Percentiles rank a stretch among this genome's conserved stretches.
Conservation (phyloP, 805 yeast genomes). For the Metschnikowia noctiluminum region DNA sequence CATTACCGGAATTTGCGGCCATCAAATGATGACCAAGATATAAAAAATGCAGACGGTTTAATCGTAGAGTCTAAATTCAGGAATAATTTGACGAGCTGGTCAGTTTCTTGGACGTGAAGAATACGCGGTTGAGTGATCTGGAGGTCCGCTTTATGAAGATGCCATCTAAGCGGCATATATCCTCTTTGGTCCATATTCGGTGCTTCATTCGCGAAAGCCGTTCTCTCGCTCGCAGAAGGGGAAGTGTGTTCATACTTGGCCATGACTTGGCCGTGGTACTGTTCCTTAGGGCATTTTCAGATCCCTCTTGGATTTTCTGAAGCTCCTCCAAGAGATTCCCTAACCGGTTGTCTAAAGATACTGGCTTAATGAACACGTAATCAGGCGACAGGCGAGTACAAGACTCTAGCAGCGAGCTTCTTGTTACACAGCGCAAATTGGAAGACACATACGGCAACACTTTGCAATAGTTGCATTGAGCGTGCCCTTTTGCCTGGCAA, state of each 20-base stretch:
- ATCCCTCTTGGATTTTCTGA: slow-evolving; percentile 1
- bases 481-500: slow-evolving; percentile 11
- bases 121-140: not conserved
- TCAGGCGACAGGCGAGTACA: slow-evolving; percentile 1
- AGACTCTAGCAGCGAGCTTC: slow-evolving; percentile 3
- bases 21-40: slow-evolving; percentile 21
- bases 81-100: slow-evolving; percentile 39
- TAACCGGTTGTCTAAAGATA: slow-evolving; percentile 4
- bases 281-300: not conserved
- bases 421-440: slow-evolving; percentile 1
- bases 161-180: slow-evolving; percentile 6
- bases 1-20: slow-evolving; percentile 19
- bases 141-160: slow-evolving; percentile 3
- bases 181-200: slow-evolving; percentile 11
- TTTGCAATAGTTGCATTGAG: slow-evolving; percentile 15
- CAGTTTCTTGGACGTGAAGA: slow-evolving; percentile 17
- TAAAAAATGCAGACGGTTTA: slow-evolving; percentile 33
- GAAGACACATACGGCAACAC: slow-evolving; percentile 17
- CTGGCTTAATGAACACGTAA: slow-evolving; percentile 1
- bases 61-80: slow-evolving; percentile 40
- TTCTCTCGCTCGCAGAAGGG: slow-evolving; percentile 12
- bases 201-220: slow-evolving; percentile 9
- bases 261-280: not conserved
- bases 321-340: slow-evolving; percentile 10
- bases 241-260: slow-evolving; percentile 8